Base-by-base conservation (phyloP, 2,329 filamentous ascomycete genomes). In the Sporothrix globosa region DNA sequence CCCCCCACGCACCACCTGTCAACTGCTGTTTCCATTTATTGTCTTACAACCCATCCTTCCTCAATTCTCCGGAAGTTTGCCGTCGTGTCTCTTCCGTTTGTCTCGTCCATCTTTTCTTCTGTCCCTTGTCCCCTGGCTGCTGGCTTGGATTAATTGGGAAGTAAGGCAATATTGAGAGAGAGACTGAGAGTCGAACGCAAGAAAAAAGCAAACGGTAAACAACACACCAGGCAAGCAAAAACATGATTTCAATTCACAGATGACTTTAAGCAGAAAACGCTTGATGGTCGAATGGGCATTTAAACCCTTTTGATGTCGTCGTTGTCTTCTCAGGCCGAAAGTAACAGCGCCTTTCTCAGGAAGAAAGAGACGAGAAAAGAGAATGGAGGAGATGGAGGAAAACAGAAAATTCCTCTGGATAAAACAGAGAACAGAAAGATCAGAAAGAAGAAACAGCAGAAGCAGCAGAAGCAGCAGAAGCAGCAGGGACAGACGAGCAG, bases 361-460 rank as follows among this genome's bases (percentile, higher is more conserved):
- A 27, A 69, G 34, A n/a, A 52, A 11, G 39, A 53, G 11, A 44
- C 11, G 11, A 5, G 41, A 9, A 44, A n/a, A 63, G n/a, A 30
- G 30, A 69, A 30, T 52, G 19, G 52, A 14, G 50, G 11, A 58
- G n/a, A 44, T n/a, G 7, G 44, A 14, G 46, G 52, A 67, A 30
- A 30, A n/a, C 41, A 46, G 34, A 41, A 46, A 63, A 63, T 46
- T 39, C 13, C 58, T 63, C 39, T 46, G 39, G 13, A 46, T 63
- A 63, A 63, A 46, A 63, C 58, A 46, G 58, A 63, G 39, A 41
- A n/a, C 58, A 63, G 44, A 61, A 46, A 19, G 14, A 17, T 19
- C 19, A 50, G 7, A 9, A 17, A 48, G 7, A 7, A 41, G 10
- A 58, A 9, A 10, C 56, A 24, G n/a, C 27, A 30, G 27, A 30